phyloP scores from a whole-genome alignment of 164 flowering plant genomes.

The Vitis riparia region DNA sequence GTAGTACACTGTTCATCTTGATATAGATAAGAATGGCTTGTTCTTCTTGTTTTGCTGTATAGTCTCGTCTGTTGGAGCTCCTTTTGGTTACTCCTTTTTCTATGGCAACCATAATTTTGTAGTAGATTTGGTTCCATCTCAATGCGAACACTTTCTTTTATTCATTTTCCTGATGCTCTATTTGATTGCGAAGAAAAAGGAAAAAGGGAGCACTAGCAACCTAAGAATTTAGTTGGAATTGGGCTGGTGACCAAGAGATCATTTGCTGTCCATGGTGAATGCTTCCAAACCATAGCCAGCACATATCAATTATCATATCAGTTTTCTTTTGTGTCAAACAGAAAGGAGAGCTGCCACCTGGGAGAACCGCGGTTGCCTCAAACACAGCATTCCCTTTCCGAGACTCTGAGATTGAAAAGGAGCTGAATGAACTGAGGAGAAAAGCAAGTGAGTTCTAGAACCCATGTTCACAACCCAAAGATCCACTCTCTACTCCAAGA shows the following conservation, averaged over 20 bases:
- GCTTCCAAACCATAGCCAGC: too few species aligned
- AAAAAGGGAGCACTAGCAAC: not conserved
- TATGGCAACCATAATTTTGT: too few species aligned
- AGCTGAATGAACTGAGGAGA: conserved; percentile 72
- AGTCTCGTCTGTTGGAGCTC: too few species aligned
- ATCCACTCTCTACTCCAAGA: too few species aligned
- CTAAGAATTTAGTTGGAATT: not conserved
- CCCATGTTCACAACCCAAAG: not conserved
- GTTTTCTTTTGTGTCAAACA: conserved; percentile 11
- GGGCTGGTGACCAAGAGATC: too few species aligned
- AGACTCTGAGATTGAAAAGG: conserved; percentile 70
- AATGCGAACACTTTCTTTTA: not conserved
- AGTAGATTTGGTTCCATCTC: not conserved
- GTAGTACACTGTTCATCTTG: too few species aligned
- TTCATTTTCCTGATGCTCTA: not conserved
- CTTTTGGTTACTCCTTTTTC: too few species aligned
- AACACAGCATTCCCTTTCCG: conserved; percentile 40
- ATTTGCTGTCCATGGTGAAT: too few species aligned
- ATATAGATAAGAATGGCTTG: too few species aligned
- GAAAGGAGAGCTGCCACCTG: conserved; percentile 85
- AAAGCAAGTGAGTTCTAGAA: conserved; percentile 50
- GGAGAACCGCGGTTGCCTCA: conserved; percentile 48
- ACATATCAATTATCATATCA: too few species aligned
- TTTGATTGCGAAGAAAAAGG: not conserved
- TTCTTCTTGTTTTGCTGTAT: too few species aligned